Percentiles rank a stretch among this genome's conserved stretches.
Evolutionary conservation across 345 rosid species (phyloP).

Genomic region (Draba incana): DNA sequence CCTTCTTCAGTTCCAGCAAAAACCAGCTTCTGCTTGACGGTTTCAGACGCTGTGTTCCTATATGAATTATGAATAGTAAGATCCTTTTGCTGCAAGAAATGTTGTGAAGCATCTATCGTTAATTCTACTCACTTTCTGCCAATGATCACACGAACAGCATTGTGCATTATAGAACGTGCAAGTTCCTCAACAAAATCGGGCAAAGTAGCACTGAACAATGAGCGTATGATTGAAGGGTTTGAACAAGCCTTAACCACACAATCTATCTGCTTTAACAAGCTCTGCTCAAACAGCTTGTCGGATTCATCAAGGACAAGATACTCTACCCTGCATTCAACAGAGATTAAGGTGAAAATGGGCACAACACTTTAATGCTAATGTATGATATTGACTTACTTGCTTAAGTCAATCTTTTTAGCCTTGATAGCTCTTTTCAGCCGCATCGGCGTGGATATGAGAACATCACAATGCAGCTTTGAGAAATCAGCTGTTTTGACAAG

Average conservation of each 20-base stretch:
- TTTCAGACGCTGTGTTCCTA: conserved; percentile 88
- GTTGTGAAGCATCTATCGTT: conserved; percentile 16
- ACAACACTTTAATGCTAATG: not conserved
- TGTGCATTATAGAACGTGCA: conserved; percentile 92
- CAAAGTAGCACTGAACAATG: conserved; percentile 94
- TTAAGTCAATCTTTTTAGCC: conserved; percentile 73
- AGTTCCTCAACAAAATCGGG: conserved; percentile 96
- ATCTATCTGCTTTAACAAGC: conserved; percentile 88
- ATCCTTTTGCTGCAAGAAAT: conserved; percentile 15
- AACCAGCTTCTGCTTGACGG: conserved; percentile 83
- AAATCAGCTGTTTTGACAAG: conserved; percentile 63
- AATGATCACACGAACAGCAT: conserved; percentile 91
- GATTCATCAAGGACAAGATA: conserved; percentile 96
- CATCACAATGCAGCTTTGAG: conserved; percentile 72
- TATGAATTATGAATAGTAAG: conserved; percentile 27
- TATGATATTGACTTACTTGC: conserved; percentile 58
- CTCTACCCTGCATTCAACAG: conserved; percentile 65
- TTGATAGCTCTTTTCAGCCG: conserved; percentile 68
- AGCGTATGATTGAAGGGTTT: conserved; percentile 79
- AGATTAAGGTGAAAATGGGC: conserved; percentile 14
- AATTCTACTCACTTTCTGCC: conserved; percentile 77
- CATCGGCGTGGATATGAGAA: conserved; percentile 86
- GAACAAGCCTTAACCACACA: conserved; percentile 89
- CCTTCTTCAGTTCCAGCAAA: conserved; percentile 96
- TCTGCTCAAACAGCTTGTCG: conserved; percentile 93